Evolutionary conservation across 2,329 filamentous ascomycete genomes (phyloP), one percentile per base, ranked within the genome.

Genomic region (Cladosporium sp.): DNA sequence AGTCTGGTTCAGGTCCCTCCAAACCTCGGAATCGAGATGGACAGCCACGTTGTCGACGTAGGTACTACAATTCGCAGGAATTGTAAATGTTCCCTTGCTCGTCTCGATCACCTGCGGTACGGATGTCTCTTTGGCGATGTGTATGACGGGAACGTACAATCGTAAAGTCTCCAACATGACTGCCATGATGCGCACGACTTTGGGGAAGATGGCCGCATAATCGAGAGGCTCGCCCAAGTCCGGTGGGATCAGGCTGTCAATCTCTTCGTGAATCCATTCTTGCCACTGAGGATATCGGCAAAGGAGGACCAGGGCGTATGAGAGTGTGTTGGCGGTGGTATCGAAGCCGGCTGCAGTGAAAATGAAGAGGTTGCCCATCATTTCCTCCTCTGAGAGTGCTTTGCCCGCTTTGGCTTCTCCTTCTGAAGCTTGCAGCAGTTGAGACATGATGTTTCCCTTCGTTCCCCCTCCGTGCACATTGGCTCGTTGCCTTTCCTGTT

Each of bases 151-250:
- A 2, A 68, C 59, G 60, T 66, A 74, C 9, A 74, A 58, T 2
- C 74, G 69, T 13, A 76, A 56, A 0, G 69, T 71, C 60, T 76
- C 74, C 59, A 75, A 68, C 73, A 80, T 76, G n/a, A 78, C 53
- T 11, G 74, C 73, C 33, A 77, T 58, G 27, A 66, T 67, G 1
- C 77, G 68, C 19, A 66, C 66, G 27, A 74, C 64, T 46, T 62
- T 67, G 1, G 75, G 72, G 55, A 72, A 79, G 0, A 67, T 55
- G 1, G 66, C 59, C 2, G 66, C 61, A 55, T 80, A 80, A 3
- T 71, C 65, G 43, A 67, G 58, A 2, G 58, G 52, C 2, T 61
- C 62, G 3, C 53, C 42, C 3, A 61, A 57, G 5, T 53, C 49
- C 4, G 58, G 43, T 2, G 55, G 54, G 4, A 72, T 25, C 6